Evolutionary conservation across 139 green algal species (phyloP), one percentile per base, ranked within the genome.

Genomic region (Chara braunii): DNA sequence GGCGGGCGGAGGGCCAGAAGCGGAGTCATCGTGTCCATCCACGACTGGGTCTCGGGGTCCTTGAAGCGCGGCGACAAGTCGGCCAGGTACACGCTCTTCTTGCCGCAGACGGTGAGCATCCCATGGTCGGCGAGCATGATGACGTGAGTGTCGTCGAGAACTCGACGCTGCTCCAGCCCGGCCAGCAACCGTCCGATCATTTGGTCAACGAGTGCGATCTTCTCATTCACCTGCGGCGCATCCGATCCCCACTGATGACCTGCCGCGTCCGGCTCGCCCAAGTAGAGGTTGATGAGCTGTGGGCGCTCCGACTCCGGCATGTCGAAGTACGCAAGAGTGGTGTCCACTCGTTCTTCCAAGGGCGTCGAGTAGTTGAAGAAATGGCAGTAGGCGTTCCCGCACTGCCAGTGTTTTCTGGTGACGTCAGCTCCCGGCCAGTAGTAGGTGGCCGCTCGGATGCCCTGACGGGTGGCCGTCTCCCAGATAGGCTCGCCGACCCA

Each of bases 401-500:
- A 77, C 18, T 40, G n/a, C 68, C 68, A 77, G 22, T 63, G 22
- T 22, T 32, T n/a, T 29, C 36, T 42, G 24, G 28, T 5, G 8
- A 77, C 68, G 12, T 65, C 58, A 26, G 43, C 37, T 7, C 68
- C 68, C 2, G 60, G 60, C 65, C 67, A 75, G 30, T 71, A 75
- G 11, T 55, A 48, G 3, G 59, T 72, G 3, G 67, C 59, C 35
- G 67, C 67, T 2, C 18, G 33, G 28, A 67, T 18, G 9, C 67
- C 67, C 68, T 77, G 54, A 55, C n/a, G 3, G 5, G 29, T 32
- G 22, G 61, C 57, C 29, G 68, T 77, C 42, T 53, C 11, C 68
- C 68, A 77, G 28, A 77, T 77, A 23, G 68, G 68, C 61, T 77
- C 68, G 23, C 68, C 68, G 23, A 72, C 55, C 64, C 64, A 74